Percentiles rank a stretch among this genome's conserved stretches.
phyloP scores from a whole-genome alignment of 2,329 filamentous ascomycete genomes.

The Trichoderma sp. region DNA sequence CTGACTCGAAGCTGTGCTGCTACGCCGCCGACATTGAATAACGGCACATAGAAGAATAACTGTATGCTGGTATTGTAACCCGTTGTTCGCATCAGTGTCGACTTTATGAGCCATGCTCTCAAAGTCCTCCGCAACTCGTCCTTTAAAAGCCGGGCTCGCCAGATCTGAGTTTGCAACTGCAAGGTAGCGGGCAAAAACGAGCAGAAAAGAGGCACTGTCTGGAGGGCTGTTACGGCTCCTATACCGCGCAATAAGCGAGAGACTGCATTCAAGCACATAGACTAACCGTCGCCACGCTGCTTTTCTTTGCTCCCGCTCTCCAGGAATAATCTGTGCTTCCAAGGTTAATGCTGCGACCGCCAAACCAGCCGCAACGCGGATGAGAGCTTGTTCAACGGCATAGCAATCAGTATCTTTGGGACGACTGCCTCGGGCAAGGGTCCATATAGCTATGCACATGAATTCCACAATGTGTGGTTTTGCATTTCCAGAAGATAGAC shows the following conservation, averaged over 20 bases:
- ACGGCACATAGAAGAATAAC: slow-evolving; percentile 43
- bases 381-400: slow-evolving; percentile 28
- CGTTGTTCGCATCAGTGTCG: slow-evolving; percentile 19
- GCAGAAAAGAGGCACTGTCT: slow-evolving; percentile 25
- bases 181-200: slow-evolving; percentile 30
- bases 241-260: slow-evolving; percentile 22
- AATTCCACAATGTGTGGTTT: slow-evolving; percentile 27
- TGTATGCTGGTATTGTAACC: slow-evolving; percentile 29
- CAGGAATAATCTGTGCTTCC: slow-evolving; percentile 10
- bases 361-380: slow-evolving; percentile 32
- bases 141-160: slow-evolving; percentile 16
- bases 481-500: slow-evolving; percentile 24
- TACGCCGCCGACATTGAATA: slow-evolving; percentile 46
- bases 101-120: slow-evolving; percentile 21
- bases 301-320: slow-evolving; percentile 15
- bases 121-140: slow-evolving; percentile 25
- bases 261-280: slow-evolving; percentile 28
- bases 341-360: slow-evolving; percentile 27
- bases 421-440: slow-evolving; percentile 23
- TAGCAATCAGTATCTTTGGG: slow-evolving; percentile 5
- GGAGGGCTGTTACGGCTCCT: slow-evolving; percentile 6
- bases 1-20: slow-evolving; percentile 37
- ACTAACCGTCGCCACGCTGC: slow-evolving; percentile 27
- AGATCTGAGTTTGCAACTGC: slow-evolving; percentile 23
- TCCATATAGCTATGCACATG: slow-evolving; percentile 25